A percentile compares a stretch with the other conserved stretches of the same genome.
phyloP scores from a whole-genome alignment of 208 protist species.

The Chromosphaera perkinsii region DNA sequence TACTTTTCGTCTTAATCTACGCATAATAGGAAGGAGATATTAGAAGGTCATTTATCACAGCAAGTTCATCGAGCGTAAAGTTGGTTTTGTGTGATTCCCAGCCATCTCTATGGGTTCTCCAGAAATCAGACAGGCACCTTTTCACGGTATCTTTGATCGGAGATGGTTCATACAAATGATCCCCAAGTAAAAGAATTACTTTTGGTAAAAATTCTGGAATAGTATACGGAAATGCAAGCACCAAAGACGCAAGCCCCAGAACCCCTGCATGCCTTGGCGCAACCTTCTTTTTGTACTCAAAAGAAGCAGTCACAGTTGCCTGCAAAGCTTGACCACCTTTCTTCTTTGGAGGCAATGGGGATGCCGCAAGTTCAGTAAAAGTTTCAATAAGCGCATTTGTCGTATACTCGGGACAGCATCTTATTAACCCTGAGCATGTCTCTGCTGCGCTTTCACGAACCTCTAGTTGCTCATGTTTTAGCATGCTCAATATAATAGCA shows the following conservation, averaged over 20 bases:
- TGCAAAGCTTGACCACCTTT: too few relatives aligned
- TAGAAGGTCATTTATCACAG: conserved; percentile 19
- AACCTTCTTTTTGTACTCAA: too few relatives aligned
- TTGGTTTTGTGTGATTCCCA: conserved; percentile 26
- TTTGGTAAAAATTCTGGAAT: conserved; percentile 22
- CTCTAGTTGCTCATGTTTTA: too few relatives aligned
- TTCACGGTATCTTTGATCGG: conserved; percentile 27
- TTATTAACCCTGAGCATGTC: too few relatives aligned
- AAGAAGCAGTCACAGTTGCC: too few relatives aligned
- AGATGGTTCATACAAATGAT: conserved; percentile 12
- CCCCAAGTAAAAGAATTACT: conserved; percentile 20
- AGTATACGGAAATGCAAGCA: conserved; percentile 27
- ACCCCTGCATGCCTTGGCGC: conserved; percentile 29
- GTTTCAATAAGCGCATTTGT: too few relatives aligned
- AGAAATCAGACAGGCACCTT: conserved; percentile 27
- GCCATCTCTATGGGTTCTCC: conserved; percentile 39
- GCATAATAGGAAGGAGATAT: conserved; percentile 37
- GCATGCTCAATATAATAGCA: too few relatives aligned
- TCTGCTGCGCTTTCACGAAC: too few relatives aligned
- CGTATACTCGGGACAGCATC: too few relatives aligned
- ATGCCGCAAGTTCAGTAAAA: too few relatives aligned
- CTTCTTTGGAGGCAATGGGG: too few relatives aligned
- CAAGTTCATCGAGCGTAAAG: conserved; percentile 31
- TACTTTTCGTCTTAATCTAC: too few relatives aligned
- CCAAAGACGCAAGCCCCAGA: conserved; percentile 12